These are phyloP conservation scores for Chlamydomonas sphaeroides DNA, from an alignment of 139 green algal species.

Conservation along the genomic window DNA sequence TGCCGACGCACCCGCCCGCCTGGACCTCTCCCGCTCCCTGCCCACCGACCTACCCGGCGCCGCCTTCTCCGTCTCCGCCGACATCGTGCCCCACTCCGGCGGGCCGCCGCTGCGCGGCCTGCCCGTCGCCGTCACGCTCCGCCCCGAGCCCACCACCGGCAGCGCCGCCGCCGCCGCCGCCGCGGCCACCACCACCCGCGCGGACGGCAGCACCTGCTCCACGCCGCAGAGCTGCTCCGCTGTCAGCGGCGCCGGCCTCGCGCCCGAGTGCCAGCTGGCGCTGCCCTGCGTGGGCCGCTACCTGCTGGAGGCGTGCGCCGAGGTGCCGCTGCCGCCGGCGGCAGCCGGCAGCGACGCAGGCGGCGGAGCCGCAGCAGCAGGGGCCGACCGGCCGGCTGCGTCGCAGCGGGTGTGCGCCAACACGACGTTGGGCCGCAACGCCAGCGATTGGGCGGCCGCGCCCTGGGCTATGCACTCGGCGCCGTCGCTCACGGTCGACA, in stretches of 20 bases:
- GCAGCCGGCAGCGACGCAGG: constrained; percentile 12
- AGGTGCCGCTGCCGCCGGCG: too few species aligned
- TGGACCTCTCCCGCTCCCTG: constrained; percentile 34
- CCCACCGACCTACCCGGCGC: constrained; percentile 41
- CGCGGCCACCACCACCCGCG: constrained; percentile 27
- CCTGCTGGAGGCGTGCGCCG: constrained; percentile 34
- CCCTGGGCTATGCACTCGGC: constrained; percentile 21
- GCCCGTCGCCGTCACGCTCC: constrained; percentile 36
- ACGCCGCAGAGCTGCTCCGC: neutral
- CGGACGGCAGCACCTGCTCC: neutral
- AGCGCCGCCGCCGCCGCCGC: constrained; percentile 5
- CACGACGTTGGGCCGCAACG: constrained; percentile 38
- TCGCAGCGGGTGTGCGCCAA: neutral
- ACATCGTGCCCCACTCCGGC: constrained; percentile 46
- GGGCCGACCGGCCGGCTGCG: too few species aligned
- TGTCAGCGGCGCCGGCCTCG: neutral
- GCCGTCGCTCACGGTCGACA: constrained; percentile 17
- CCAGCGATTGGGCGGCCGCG: constrained; percentile 19
- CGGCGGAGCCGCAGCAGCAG: too few species aligned
- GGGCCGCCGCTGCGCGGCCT: constrained; percentile 14
- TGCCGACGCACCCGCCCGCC: constrained; percentile 25
- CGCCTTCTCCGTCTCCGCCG: constrained; percentile 40
- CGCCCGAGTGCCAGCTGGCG: constrained; percentile 38
- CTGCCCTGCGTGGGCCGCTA: constrained; percentile 56
- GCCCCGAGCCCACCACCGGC: too few species aligned